Evolutionary conservation across 768 basidiomycete species (phyloP).

Genomic region (Tulasnella sp.): DNA sequence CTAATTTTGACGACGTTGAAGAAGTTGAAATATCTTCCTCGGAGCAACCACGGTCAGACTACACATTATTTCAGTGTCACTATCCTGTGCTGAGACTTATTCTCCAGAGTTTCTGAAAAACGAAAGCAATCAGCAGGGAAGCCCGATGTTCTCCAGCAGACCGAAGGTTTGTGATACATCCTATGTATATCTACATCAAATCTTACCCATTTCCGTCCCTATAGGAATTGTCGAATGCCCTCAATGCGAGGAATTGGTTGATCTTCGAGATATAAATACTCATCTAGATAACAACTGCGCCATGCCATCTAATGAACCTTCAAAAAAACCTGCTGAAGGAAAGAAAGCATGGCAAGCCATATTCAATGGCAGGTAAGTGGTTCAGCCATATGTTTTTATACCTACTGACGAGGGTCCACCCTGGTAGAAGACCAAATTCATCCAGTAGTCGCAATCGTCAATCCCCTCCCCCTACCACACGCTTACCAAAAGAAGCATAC

Average conservation of each 20-base stretch:
- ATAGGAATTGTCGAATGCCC: conserved; percentile 11
- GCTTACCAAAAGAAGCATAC: conserved; percentile 11
- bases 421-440: neutral
- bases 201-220: neutral
- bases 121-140: neutral
- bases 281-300: conserved; percentile 9
- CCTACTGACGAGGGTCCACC: neutral
- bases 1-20: too few relatives aligned
- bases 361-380: conserved; percentile 1
- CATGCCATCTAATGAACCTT: neutral
- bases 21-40: too few relatives aligned
- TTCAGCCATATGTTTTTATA: neutral
- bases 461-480: neutral
- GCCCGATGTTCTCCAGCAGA: neutral
- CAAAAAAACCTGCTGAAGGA: neutral
- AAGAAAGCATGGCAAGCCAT: conserved; percentile 13
- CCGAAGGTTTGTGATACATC: neutral
- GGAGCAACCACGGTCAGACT: too few relatives aligned
- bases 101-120: neutral
- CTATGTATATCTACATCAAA: neutral
- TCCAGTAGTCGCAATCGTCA: neutral
- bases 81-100: too few relatives aligned
- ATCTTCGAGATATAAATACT: conserved; percentile 3
- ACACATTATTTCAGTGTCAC: too few relatives aligned
- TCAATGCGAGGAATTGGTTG: conserved; percentile 11